Percentiles rank a stretch among this genome's conserved stretches.
Evolutionary conservation across 768 basidiomycete species (phyloP).

Genomic region (Leccinellum rugosiceps): DNA sequence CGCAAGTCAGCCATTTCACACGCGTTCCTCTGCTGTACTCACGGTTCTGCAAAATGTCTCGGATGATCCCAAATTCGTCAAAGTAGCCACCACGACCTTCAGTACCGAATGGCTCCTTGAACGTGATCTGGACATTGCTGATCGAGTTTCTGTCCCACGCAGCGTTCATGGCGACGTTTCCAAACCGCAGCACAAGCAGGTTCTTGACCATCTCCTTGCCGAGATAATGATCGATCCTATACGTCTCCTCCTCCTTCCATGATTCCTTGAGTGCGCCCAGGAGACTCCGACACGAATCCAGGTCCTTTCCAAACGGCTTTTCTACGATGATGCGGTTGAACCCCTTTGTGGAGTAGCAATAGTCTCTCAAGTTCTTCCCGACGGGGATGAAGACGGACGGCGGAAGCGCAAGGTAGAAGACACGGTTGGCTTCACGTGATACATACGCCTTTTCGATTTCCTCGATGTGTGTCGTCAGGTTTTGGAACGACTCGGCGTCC

Average conservation of each 20-base stretch:
- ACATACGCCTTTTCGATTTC: constrained; percentile 72
- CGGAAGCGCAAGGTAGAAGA: constrained; percentile 97
- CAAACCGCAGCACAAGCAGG: constrained; percentile 91
- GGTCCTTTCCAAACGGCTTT: constrained; percentile 97
- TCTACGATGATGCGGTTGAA: constrained; percentile 94
- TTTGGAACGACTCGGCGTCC: constrained; percentile 72
- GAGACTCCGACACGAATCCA: constrained; percentile 77
- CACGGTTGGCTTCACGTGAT: constrained; percentile 65
- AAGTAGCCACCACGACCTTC: constrained; percentile 99
- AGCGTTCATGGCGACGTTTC: constrained; percentile 85
- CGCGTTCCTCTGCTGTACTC: constrained; percentile 35
- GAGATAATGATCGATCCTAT: constrained; percentile 98
- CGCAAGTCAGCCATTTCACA: constrained; percentile 5
- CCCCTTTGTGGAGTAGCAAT: constrained; percentile 71
- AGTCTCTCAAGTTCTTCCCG: constrained; percentile 74
- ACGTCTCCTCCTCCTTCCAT: constrained; percentile 97
- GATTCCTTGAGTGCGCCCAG: constrained; percentile 75
- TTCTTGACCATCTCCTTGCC: constrained; percentile 99
- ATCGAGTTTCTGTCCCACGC: constrained; percentile 96
- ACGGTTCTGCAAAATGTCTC: constrained; percentile 98
- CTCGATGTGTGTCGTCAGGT: constrained; percentile 71
- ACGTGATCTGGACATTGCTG: constrained; percentile 96
- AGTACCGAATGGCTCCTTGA: constrained; percentile 99
- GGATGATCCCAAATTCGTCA: constrained; percentile 99
- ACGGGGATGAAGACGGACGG: constrained; percentile 96